These are phyloP conservation scores for Xenoacremonium recifei DNA, from an alignment of 2,329 filamentous ascomycete genomes.

Conservation along the genomic window DNA sequence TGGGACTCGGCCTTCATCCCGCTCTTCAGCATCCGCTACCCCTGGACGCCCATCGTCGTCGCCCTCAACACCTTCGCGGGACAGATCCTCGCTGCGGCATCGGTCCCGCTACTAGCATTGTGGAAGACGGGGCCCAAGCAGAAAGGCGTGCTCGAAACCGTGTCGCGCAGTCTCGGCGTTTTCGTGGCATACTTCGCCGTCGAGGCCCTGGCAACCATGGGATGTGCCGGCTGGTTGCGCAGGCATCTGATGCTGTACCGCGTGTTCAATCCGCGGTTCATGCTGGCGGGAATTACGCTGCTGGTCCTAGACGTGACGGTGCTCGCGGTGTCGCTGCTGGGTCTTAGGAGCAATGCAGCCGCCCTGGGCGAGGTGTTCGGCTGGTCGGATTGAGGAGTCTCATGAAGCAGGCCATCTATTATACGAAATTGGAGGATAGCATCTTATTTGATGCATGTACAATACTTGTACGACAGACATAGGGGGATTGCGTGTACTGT, in stretches of 20 bases:
- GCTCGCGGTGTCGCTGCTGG: constrained; percentile 68
- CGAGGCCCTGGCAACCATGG: constrained; percentile 80
- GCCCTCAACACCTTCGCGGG: constrained; percentile 84
- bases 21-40: constrained; percentile 77
- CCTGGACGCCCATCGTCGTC: constrained; percentile 82
- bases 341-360: constrained; percentile 71
- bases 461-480: constrained; percentile 16
- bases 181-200: constrained; percentile 82
- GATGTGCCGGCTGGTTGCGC: constrained; percentile 84
- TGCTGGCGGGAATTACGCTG: constrained; percentile 73
- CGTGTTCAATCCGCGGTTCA: constrained; percentile 88
- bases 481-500: too few relatives aligned
- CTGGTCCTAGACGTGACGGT: constrained; percentile 75
- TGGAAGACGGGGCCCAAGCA: constrained; percentile 87
- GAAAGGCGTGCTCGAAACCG: constrained; percentile 64
- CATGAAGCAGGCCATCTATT: too few relatives aligned
- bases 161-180: constrained; percentile 68
- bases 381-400: constrained; percentile 58
- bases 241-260: constrained; percentile 96
- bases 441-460: constrained; percentile 3
- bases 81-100: constrained; percentile 77
- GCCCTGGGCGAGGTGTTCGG: constrained; percentile 89
- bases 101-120: constrained; percentile 76
- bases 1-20: constrained; percentile 97
- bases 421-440: too few relatives aligned